Percentiles rank a stretch among this genome's conserved stretches.
phyloP scores from a whole-genome alignment of 352 stramenopile species.

The Pythium biforme region DNA sequence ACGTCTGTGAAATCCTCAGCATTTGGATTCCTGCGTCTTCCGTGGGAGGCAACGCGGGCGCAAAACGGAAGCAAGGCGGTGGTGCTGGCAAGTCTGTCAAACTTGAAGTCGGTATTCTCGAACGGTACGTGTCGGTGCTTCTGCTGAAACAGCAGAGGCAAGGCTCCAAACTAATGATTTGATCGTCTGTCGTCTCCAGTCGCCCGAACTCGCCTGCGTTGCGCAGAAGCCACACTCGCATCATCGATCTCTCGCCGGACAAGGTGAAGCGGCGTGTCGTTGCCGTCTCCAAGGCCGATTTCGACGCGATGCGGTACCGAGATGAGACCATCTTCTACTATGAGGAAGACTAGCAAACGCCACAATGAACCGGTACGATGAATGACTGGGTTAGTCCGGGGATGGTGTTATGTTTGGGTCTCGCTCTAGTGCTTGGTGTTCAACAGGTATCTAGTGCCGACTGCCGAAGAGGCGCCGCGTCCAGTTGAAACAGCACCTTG shows the following conservation, averaged over 20 bases:
- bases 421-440: not conserved
- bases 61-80: conserved; percentile 9
- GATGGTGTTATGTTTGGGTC: not conserved
- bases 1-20: conserved; percentile 80
- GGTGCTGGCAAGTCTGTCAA: conserved; percentile 29
- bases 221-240: conserved; percentile 35
- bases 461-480: not conserved
- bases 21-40: conserved; percentile 30
- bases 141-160: not conserved
- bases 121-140: conserved; percentile 37
- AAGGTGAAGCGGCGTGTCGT: conserved; percentile 74
- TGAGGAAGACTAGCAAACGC: conserved; percentile 28
- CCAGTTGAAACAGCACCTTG: too few relatives aligned
- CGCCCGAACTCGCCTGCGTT: conserved; percentile 54
- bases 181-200: conserved; percentile 23
- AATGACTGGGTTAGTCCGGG: not conserved
- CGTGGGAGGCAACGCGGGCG: not conserved
- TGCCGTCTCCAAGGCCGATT: conserved; percentile 63
- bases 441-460: not conserved
- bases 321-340: conserved; percentile 83
- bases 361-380: not conserved
- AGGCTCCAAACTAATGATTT: not conserved
- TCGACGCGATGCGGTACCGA: conserved; percentile 55
- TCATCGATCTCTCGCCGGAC: conserved; percentile 50
- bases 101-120: conserved; percentile 59